Base-by-base conservation (phyloP, 164 flowering plant genomes). In the Vitis cinerea region DNA sequence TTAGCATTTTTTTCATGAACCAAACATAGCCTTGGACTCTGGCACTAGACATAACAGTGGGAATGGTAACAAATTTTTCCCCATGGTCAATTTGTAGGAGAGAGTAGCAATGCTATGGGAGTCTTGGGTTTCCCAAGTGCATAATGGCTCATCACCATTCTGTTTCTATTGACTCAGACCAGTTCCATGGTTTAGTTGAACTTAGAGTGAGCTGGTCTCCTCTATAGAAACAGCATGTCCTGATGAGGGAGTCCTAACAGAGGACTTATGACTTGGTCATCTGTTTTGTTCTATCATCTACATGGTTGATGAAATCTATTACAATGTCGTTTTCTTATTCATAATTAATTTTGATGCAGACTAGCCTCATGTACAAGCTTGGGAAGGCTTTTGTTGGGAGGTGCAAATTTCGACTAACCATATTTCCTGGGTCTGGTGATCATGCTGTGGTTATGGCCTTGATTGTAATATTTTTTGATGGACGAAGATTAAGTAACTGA, bases 281-380 rank as follows among this genome's bases (percentile, higher is more conserved):
- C 27, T 53, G n/a, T 53, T 13, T 13, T 53, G 56, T 37, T 61
- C n/a, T 53, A 53, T 53, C 56, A 1, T 10, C 9, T n/a, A 14
- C 9, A 2, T 31, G 10, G 16, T 61, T 61, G 23, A 9, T 14
- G 50, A 61, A 31, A 14, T 31, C 9, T 12, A n/a, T 31, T 29
- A 58, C 19, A 53, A 65, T 23, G 15, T 14, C 16, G 10, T 52
- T 12, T 58, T 1, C 30, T 2, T 62, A 10, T n/a, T 15, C 50
- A 17, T 64, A 17, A n/a, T 50, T 19, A 64, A 50, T 17, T 49
- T 64, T 64, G 11, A 53, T 85, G 85, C 88, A 92, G 93, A 87
- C 86, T 29, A 88, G 87, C 77, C 84, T 89, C 1, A 80, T 92
- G 88, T 80, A 88, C 88, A 88, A 86, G 88, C 91, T 92, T 57